Percentiles rank a stretch among this genome's conserved stretches.
Evolutionary conservation across 1,284 basidiomycete genomes (phyloP).

Genomic region (Tausonia pullulans): DNA sequence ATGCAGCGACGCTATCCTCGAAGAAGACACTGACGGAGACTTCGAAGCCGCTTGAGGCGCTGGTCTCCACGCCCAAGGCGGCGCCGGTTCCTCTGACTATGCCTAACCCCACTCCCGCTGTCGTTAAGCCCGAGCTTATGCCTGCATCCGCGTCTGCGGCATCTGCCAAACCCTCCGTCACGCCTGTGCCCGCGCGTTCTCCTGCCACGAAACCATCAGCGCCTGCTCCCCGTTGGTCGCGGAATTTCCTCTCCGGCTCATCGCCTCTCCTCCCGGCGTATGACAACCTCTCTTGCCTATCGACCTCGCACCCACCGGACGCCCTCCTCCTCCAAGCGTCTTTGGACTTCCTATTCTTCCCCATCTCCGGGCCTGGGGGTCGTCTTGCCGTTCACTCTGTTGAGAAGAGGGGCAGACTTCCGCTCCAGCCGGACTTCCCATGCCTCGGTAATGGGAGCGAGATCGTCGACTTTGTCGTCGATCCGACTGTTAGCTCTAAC

Average conservation of each 20-base stretch:
- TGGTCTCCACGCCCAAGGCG: too few relatives aligned
- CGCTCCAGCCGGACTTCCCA: conserved; percentile 23
- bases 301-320: conserved; percentile 32
- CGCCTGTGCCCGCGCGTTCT: background rate
- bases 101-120: conserved; percentile 17
- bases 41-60: too few relatives aligned
- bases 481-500: conserved; percentile 26
- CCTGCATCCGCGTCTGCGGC: background rate
- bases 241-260: conserved; percentile 36
- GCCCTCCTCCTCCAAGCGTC: conserved; percentile 31
- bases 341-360: conserved; percentile 32
- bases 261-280: conserved; percentile 37
- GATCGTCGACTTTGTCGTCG: conserved; percentile 34
- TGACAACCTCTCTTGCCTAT: conserved; percentile 34
- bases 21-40: too few relatives aligned
- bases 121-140: conserved; percentile 7
- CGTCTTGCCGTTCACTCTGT: conserved; percentile 35
- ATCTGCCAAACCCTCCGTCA: background rate
- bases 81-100: too few relatives aligned
- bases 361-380: conserved; percentile 38
- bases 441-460: conserved; percentile 25
- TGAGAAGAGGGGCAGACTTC: conserved; percentile 32
- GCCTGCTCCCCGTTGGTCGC: conserved; percentile 29
- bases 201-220: background rate
- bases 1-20: conserved; percentile 16